Evolutionary conservation across 768 basidiomycete species (phyloP), one percentile per base, ranked within the genome.

Genomic region (Rhizopogon vinicolor): DNA sequence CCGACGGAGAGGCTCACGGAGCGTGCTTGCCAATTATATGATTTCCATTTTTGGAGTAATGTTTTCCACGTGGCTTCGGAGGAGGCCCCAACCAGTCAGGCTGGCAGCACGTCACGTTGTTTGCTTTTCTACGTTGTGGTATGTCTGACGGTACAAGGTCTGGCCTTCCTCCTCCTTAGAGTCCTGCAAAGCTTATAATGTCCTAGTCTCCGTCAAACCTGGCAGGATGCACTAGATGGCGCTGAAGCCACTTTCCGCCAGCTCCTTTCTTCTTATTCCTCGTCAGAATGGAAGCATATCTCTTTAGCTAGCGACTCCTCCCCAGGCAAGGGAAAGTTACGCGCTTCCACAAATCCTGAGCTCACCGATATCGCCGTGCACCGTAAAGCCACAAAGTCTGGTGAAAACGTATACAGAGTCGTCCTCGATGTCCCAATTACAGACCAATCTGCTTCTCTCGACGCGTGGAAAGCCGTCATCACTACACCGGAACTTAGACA

Each of bases 401-500:
- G 92, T 18, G 90, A 93, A 58, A 82, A 79, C 58, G 82, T 94
- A 18, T 92, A 89, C 66, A 78, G 93, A 58, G 84, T 93, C 16
- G 79, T 91, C 8, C 77, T 95, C 46, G 94, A 98, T 63, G 78
- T 95, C 8, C 80, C 86, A 7, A 71, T 76, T 7, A 75, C 73
- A n/a, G 84, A 86, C 39, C 75, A 77, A 39, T 65, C 75, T 3
- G 72, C 80, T 12, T 79, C 84, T 14, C 74, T 94, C 56, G 90
- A 91, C 52, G 75, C 88, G 42, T 91, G 87, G 91, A 87, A 86
- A 66, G 82, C 89, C 22, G 82, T 92, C 7, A 71, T 98, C 44
- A 79, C 81, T 2, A 95, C 93, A 1, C 90, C 93, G 0, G 94
- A 98, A 69, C 77, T 95, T 22, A 75, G 93, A 58, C 85, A 88